Percentiles rank a stretch among this genome's conserved stretches.
phyloP scores from a whole-genome alignment of 345 rosid species.

The Passiflora organensis region DNA sequence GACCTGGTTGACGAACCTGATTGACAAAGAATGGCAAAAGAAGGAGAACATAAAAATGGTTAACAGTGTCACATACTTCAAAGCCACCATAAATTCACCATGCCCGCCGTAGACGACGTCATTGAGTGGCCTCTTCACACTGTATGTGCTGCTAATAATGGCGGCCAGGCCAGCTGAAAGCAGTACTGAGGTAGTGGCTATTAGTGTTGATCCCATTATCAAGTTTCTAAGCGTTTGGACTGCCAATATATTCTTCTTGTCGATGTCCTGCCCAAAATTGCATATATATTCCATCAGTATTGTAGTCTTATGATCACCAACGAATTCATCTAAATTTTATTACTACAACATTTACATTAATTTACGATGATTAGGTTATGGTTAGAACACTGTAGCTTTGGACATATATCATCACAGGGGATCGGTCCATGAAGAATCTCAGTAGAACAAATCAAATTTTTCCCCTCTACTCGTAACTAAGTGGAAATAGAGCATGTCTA shows the following conservation, averaged over 20 bases:
- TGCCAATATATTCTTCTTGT: slow-evolving; percentile 82
- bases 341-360: no score
- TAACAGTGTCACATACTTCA: slow-evolving; percentile 74
- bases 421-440: no score
- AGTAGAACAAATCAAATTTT: no score
- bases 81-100: slow-evolving; percentile 77
- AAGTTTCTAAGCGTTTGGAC: slow-evolving; percentile 81
- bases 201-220: slow-evolving; percentile 94
- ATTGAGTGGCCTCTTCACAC: slow-evolving; percentile 72
- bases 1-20: slow-evolving; percentile 76
- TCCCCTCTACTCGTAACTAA: no score
- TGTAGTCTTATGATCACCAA: no score
- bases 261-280: slow-evolving; percentile 56
- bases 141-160: slow-evolving; percentile 85
- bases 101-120: slow-evolving; percentile 71
- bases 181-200: slow-evolving; percentile 93
- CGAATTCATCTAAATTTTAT: no score
- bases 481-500: no score
- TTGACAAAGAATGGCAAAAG: slow-evolving; percentile 75
- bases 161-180: slow-evolving; percentile 85
- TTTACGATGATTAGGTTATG: no score
- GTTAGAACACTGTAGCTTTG: no score
- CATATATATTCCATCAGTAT: no score
- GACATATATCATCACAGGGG: no score
- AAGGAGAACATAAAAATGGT: slow-evolving; percentile 73